Evolutionary conservation across 495 filamentous ascomycete species (phyloP).

Genomic region (Penicillium silybi): DNA sequence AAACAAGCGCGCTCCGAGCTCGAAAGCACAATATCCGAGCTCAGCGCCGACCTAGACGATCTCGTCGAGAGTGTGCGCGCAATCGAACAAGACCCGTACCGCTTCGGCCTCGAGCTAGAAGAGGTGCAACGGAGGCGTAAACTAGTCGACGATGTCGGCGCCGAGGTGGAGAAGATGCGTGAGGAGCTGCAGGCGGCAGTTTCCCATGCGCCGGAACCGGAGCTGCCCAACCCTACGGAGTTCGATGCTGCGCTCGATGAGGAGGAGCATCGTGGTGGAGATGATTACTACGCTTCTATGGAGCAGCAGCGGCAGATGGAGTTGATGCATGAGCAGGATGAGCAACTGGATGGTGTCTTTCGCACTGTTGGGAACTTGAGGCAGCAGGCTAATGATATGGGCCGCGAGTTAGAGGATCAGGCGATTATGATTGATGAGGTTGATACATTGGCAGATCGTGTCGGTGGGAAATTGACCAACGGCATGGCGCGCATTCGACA

Average conservation of each 20-base stretch:
- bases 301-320: slow-evolving; percentile 88
- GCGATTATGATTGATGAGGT: slow-evolving; percentile 73
- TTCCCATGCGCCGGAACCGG: slow-evolving; percentile 24
- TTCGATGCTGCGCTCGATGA: slow-evolving; percentile 50
- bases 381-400: slow-evolving; percentile 91
- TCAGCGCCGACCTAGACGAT: slow-evolving; percentile 83
- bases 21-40: slow-evolving; percentile 66
- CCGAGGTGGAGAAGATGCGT: slow-evolving; percentile 83
- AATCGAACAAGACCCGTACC: slow-evolving; percentile 84
- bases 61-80: slow-evolving; percentile 83
- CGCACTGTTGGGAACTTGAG: slow-evolving; percentile 86
- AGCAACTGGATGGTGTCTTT: slow-evolving; percentile 88
- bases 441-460: slow-evolving; percentile 77
- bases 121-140: slow-evolving; percentile 78
- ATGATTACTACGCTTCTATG: slow-evolving; percentile 75
- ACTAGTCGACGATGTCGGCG: slow-evolving; percentile 84
- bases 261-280: slow-evolving; percentile 38
- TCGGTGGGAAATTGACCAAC: slow-evolving; percentile 77
- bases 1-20: slow-evolving; percentile 80
- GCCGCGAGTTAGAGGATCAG: slow-evolving; percentile 92
- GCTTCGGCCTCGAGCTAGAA: slow-evolving; percentile 78
- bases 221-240: slow-evolving; percentile 66
- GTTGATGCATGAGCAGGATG: slow-evolving; percentile 93
- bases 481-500: slow-evolving; percentile 81
- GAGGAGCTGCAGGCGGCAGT: slow-evolving; percentile 67